A percentile compares a stretch with the other conserved stretches of the same genome.
These are phyloP conservation scores for Nakazawaea sp. DNA, from an alignment of 805 yeast species.

Conservation along the genomic window DNA sequence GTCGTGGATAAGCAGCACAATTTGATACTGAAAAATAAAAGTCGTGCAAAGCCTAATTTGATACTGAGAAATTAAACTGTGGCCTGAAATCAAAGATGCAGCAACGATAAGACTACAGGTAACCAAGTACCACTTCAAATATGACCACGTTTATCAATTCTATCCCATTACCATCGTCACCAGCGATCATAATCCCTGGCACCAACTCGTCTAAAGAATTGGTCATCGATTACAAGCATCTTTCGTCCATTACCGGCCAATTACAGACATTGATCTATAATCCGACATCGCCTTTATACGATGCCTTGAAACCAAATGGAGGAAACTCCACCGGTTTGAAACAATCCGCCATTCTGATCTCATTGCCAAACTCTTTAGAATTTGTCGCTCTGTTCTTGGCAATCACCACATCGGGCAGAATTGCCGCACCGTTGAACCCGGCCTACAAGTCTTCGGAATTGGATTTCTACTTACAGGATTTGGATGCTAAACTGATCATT, in stretches of 20 bases:
- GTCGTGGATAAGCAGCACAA: too few relatives aligned
- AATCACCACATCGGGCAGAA: constrained; percentile 44
- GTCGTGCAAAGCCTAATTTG: too few relatives aligned
- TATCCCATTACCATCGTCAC: constrained; percentile 26
- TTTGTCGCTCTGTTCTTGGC: constrained; percentile 51
- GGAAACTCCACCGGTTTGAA: too few relatives aligned
- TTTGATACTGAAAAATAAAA: too few relatives aligned
- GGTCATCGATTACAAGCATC: constrained; percentile 37
- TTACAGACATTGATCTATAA: constrained; percentile 40
- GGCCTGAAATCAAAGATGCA: too few relatives aligned
- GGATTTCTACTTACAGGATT: constrained; percentile 57
- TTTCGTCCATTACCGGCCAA: constrained; percentile 37
- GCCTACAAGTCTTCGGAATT: constrained; percentile 54
- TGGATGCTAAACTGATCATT: constrained; percentile 48
- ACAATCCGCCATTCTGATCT: constrained; percentile 50
- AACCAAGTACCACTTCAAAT: too few relatives aligned
- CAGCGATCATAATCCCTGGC: constrained; percentile 41
- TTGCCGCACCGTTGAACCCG: constrained; percentile 68
- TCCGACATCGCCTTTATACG: constrained; percentile 33
- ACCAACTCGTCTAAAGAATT: constrained; percentile 30
- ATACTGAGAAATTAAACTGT: too few relatives aligned
- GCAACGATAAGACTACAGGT: too few relatives aligned
- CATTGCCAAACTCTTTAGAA: constrained; percentile 57
- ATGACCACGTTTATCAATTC: constrained; percentile 33
- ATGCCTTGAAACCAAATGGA: constrained; percentile 19